Percentiles rank a stretch among this genome's conserved stretches.
Evolutionary conservation across 2,329 filamentous ascomycete species (phyloP).

Genomic region (Aurifilum marmelostoma): DNA sequence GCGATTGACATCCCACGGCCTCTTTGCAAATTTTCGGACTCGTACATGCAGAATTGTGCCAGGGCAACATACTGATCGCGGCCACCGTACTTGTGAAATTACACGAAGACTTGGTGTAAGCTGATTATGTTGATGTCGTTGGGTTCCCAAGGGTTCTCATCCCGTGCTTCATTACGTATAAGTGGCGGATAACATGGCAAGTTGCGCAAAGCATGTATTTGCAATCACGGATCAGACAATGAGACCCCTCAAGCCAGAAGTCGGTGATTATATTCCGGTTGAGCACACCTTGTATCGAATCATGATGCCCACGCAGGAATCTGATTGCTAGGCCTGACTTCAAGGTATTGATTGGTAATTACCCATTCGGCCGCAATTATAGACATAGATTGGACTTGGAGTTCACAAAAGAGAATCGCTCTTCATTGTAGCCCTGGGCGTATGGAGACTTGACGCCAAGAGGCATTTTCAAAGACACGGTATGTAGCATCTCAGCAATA

Average conservation of each 20-base stretch:
- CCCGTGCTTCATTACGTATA: background rate
- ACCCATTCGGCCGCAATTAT: too few species aligned
- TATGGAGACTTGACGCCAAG: too few species aligned
- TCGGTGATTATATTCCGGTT: background rate
- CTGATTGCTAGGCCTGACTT: background rate
- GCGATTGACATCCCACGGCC: background rate
- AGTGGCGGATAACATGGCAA: background rate
- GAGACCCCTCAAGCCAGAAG: background rate
- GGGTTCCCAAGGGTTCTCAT: too few species aligned
- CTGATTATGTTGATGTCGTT: background rate
- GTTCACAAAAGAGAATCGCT: too few species aligned
- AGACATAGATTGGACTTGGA: too few species aligned
- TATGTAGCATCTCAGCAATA: background rate
- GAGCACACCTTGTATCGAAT: background rate
- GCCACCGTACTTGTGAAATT: background rate
- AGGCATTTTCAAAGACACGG: too few species aligned
- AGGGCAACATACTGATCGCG: background rate
- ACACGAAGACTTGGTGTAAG: background rate
- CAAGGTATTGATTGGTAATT: background rate
- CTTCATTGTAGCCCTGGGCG: too few species aligned
- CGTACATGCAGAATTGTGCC: background rate
- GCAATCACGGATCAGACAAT: too few species aligned
- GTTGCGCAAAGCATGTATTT: background rate
- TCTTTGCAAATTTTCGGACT: background rate
- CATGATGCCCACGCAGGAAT: background rate